Percentiles rank a stretch among this genome's conserved stretches.
phyloP scores from a whole-genome alignment of 768 basidiomycete genomes.

The Paxillus rubicundulus region DNA sequence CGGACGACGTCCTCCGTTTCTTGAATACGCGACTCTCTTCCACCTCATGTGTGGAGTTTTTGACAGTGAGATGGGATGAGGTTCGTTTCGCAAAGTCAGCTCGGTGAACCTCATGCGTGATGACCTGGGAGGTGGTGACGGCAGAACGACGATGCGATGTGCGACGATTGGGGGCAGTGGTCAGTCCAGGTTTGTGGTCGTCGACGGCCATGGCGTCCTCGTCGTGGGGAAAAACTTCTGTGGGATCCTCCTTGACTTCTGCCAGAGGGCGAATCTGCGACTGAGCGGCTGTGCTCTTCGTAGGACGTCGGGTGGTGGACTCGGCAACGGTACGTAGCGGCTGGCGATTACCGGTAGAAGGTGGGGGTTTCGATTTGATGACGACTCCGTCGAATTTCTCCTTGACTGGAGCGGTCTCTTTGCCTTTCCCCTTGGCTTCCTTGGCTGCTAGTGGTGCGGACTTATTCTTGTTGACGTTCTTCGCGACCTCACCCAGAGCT shows the following conservation, averaged over 20 bases:
- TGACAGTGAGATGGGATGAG: constrained; percentile 30
- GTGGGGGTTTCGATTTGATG: constrained; percentile 46
- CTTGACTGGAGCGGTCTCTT: constrained; percentile 39
- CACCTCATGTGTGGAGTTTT: constrained; percentile 40
- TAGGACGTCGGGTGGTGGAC: constrained; percentile 36
- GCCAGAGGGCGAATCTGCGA: constrained; percentile 24
- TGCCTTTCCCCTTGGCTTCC: constrained; percentile 56
- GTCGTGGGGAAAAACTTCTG: constrained; percentile 25
- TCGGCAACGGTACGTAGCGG: constrained; percentile 53
- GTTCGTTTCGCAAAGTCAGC: constrained; percentile 30
- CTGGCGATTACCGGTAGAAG: constrained; percentile 40
- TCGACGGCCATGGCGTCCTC: constrained; percentile 58
- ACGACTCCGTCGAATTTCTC: constrained; percentile 64
- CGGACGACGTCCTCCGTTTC: constrained; percentile 74
- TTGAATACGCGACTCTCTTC: constrained; percentile 64
- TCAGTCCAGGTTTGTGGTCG: constrained; percentile 29
- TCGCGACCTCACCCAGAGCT: constrained; percentile 68
- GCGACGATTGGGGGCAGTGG: constrained; percentile 2
- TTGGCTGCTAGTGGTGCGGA: constrained; percentile 36
- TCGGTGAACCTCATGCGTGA: constrained; percentile 29
- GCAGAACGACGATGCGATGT: constrained; percentile 32
- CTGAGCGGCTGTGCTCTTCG: constrained; percentile 26
- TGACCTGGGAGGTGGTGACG: constrained; percentile 13
- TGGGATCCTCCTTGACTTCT: constrained; percentile 29
- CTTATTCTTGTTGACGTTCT: constrained; percentile 45